A percentile compares a stretch with the other conserved stretches of the same genome.
Evolutionary conservation across 2,329 filamentous ascomycete genomes (phyloP).

Genomic region (Raffaelea albimanens): DNA sequence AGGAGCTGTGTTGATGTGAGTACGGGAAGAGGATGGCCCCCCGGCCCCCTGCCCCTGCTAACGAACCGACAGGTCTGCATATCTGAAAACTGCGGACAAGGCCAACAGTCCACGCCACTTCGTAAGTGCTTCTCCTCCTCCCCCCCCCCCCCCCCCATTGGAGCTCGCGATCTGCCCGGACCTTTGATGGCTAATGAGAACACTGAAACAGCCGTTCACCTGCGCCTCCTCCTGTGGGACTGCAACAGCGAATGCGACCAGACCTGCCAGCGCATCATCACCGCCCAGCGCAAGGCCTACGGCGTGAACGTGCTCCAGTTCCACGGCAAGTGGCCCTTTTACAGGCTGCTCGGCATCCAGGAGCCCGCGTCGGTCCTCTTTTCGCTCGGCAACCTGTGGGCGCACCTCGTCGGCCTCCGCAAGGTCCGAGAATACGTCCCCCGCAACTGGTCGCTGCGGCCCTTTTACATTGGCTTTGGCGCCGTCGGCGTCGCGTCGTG

Average conservation of each 20-base stretch:
- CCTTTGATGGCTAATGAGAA: no score
- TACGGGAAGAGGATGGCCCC: constrained; percentile 3
- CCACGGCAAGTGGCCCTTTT: constrained; percentile 98
- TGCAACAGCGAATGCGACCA: constrained; percentile 96
- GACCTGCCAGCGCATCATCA: constrained; percentile 90
- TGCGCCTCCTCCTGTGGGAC: constrained; percentile 81
- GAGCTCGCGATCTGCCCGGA: no score
- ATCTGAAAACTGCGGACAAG: constrained; percentile 65
- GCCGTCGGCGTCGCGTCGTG: constrained; percentile 76
- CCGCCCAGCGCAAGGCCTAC: constrained; percentile 56
- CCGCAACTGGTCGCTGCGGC: constrained; percentile 60
- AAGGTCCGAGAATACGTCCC: constrained; percentile 65
- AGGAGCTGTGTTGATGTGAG: constrained; percentile 72
- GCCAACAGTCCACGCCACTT: constrained; percentile 50
- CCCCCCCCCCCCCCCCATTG: background rate
- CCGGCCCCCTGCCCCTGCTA: background rate
- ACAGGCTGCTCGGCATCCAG: constrained; percentile 83
- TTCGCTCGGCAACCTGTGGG: constrained; percentile 81
- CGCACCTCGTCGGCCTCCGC: constrained; percentile 68
- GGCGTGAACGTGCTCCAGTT: constrained; percentile 74
- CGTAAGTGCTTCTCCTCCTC: constrained; percentile 43
- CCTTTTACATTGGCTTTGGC: constrained; percentile 73
- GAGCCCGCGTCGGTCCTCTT: constrained; percentile 92
- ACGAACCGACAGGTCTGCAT: constrained; percentile 56
- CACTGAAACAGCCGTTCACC: constrained; percentile 57